Evolutionary conservation across 768 basidiomycete species (phyloP).

Genomic region (Filobasidium wieringae): DNA sequence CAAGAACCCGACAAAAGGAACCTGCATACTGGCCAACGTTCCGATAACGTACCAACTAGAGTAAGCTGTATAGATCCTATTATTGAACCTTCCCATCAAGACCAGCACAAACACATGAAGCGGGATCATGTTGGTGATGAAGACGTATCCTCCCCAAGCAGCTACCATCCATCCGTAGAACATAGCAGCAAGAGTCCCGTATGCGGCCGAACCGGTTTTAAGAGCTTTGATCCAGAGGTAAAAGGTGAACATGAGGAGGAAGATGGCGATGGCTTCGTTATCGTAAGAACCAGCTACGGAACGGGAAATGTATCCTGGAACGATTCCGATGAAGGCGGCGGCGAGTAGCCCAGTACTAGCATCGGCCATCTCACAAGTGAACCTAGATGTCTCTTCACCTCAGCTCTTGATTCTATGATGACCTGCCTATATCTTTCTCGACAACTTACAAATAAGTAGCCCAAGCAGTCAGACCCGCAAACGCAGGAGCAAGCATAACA

Average conservation of each 20-base stretch:
- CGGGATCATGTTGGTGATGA: constrained; percentile 99
- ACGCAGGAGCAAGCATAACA: constrained; percentile 91
- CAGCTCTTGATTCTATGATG: neutral
- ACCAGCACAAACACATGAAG: constrained; percentile 87
- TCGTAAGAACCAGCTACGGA: constrained; percentile 98
- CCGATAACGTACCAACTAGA: constrained; percentile 97
- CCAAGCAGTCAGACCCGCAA: constrained; percentile 92
- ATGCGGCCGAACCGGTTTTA: constrained; percentile 84
- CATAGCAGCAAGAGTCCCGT: constrained; percentile 75
- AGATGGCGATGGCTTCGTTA: constrained; percentile 99
- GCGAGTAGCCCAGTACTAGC: constrained; percentile 92
- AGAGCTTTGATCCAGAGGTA: constrained; percentile 93
- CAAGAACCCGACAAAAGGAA: constrained; percentile 98
- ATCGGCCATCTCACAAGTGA: constrained; percentile 92
- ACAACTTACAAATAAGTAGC: constrained; percentile 75
- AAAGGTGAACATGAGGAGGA: constrained; percentile 99
- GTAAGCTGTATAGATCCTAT: constrained; percentile 84
- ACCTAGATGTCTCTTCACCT: constrained; percentile 45
- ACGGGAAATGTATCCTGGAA: constrained; percentile 92
- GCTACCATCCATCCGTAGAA: constrained; percentile 99
- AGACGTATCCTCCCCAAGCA: constrained; percentile 95
- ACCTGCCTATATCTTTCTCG: neutral
- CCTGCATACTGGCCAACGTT: constrained; percentile 95
- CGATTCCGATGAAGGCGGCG: constrained; percentile 95
- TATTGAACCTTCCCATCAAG: constrained; percentile 89